phyloP scores from a whole-genome alignment of 495 filamentous ascomycete genomes.

The Penicillium samsonianum region DNA sequence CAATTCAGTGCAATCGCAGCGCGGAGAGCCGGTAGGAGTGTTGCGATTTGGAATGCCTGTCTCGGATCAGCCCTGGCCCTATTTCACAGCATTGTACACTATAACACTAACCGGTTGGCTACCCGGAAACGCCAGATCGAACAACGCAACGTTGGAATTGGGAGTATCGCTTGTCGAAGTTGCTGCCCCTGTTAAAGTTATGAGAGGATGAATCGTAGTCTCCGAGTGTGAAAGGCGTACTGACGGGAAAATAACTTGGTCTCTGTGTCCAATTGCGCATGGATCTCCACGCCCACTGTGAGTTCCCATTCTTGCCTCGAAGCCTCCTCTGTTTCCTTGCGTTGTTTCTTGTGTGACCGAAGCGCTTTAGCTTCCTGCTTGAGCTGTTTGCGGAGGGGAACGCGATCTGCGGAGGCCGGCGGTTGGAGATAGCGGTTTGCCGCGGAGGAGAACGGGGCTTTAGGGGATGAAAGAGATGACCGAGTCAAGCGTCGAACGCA shows the following conservation, averaged over 20 bases:
- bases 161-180: slow-evolving; percentile 69
- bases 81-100: neutral
- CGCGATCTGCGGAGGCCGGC: slow-evolving; percentile 30
- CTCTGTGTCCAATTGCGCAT: slow-evolving; percentile 88
- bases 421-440: slow-evolving; percentile 27
- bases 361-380: slow-evolving; percentile 67
- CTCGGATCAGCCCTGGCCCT: slow-evolving; percentile 13
- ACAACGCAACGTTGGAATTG: slow-evolving; percentile 83
- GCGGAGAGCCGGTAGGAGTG: slow-evolving; percentile 83
- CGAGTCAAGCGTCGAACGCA: slow-evolving; percentile 17
- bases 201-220: neutral
- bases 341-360: slow-evolving; percentile 38
- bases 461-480: slow-evolving; percentile 2
- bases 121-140: slow-evolving; percentile 89
- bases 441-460: slow-evolving; percentile 13
- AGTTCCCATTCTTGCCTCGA: slow-evolving; percentile 69
- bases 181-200: slow-evolving; percentile 50
- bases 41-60: slow-evolving; percentile 74
- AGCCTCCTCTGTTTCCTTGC: slow-evolving; percentile 41
- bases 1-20: slow-evolving; percentile 86
- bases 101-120: slow-evolving; percentile 64
- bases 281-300: slow-evolving; percentile 95
- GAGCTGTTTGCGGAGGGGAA: slow-evolving; percentile 71
- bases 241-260: slow-evolving; percentile 77
- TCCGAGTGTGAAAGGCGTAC: slow-evolving; percentile 10